Base-by-base conservation (phyloP, 2,329 filamentous ascomycete genomes). In the Xylariaceae sp. region DNA sequence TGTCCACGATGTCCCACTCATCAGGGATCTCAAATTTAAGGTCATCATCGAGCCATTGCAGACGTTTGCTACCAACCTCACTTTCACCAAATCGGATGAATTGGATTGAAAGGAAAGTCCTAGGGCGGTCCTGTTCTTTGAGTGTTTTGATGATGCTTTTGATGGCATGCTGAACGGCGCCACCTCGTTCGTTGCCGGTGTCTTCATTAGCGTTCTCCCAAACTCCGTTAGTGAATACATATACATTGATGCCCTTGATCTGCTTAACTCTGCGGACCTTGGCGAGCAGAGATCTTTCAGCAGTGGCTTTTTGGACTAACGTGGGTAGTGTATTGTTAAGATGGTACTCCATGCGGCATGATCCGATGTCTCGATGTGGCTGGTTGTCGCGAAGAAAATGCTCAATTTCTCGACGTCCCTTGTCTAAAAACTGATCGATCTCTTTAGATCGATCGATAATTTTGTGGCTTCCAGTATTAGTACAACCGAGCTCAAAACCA, bases 151-250 rank as follows among this genome's bases (percentile, higher is more conserved):
- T 29, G 3, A 22, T 29, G 3, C 34, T 23, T 22, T 37, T 21
- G 17, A 44, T 48, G 14, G 45, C 41, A 22, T 44, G 35, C 4
- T 48, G 36, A 10, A 44, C 45, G n/a, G n/a, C n/a, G 14, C 45
- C 37, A 23, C 37, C 33, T 14, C 37, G 33, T 41, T 44, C 45
- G 8, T 33, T 29, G 14, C 25, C 21, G 11, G 19, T 6, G 2
- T 12, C 16, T 10, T 5, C 23, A 21, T 20, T 20, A 21, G 32
- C 6, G 8, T 32, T 16, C 14, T 39, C 35, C 45, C 41, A 44
- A 11, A 48, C 37, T 20, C 45, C 41, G 16, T 48, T 44, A 1
- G 45, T 48, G 19, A 48, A 48, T 11, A 40, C 19, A 12, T 40
- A 48, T 22, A 40, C 22, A 8, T 20, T 44, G 32, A 44, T 12